phyloP scores from a whole-genome alignment of 1,139 yeast genomes.

The Candida anutae region DNA sequence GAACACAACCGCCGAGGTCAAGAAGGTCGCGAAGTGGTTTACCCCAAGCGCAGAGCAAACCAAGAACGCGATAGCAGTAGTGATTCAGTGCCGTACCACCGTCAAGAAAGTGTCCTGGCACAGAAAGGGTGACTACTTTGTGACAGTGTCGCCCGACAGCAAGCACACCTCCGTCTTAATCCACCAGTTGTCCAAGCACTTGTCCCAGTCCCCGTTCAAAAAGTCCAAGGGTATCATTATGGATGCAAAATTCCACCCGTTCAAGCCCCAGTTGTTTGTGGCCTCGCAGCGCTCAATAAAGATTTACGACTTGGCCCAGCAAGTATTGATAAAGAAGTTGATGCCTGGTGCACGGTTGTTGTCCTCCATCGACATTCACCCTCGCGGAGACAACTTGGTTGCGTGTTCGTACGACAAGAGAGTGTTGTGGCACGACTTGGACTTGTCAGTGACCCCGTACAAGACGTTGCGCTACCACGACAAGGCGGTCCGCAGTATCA shows the following conservation, averaged over 20 bases:
- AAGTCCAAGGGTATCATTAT: slow-evolving; percentile 90
- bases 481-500: slow-evolving; percentile 83
- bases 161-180: slow-evolving; percentile 84
- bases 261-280: slow-evolving; percentile 88
- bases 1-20: slow-evolving; percentile 17
- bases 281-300: slow-evolving; percentile 91
- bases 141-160: slow-evolving; percentile 86
- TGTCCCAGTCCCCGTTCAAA: slow-evolving; percentile 94
- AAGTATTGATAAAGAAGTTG: slow-evolving; percentile 71
- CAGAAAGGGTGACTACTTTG: slow-evolving; percentile 93
- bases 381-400: slow-evolving; percentile 88
- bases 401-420: slow-evolving; percentile 94
- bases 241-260: slow-evolving; percentile 96
- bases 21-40: slow-evolving; percentile 74
- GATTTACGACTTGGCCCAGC: slow-evolving; percentile 84
- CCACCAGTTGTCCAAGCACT: slow-evolving; percentile 90
- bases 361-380: slow-evolving; percentile 86
- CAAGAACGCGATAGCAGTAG: slow-evolving; percentile 61
- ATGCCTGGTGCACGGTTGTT: slow-evolving; percentile 97
- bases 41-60: slow-evolving; percentile 64
- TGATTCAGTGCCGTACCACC: slow-evolving; percentile 61
- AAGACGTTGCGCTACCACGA: slow-evolving; percentile 93
- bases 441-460: slow-evolving; percentile 82
- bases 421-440: slow-evolving; percentile 96
- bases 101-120: slow-evolving; percentile 92